Base-by-base conservation (phyloP, 1,139 yeast genomes). In the Zygosaccharomyces pseudobailii region DNA sequence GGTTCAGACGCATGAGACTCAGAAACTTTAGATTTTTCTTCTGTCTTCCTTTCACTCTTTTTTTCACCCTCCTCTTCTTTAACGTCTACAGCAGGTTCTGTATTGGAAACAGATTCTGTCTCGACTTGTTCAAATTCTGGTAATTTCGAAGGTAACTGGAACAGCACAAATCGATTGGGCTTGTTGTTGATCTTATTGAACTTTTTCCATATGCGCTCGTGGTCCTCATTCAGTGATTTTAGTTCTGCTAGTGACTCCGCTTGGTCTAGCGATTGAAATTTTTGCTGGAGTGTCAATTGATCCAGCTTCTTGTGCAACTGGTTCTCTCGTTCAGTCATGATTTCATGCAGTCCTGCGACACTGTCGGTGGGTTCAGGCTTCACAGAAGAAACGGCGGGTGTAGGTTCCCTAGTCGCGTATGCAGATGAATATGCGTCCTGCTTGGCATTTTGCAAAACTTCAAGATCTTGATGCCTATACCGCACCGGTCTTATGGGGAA, bases 141-240 rank as follows among this genome's bases (percentile, higher is more conserved):
- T 47, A 86, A 67, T 13, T 76, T 67, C 34, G 79, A 75, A 5
- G 96, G 96, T 49, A 89, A 69, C 61, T 89, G 96, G 56, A 88
- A 69, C 43, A 87, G 71, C 51, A 84, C 68, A 50, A 78, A 70
- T 51, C 69, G 66, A 39, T 73, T 72, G 25, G 72, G 63, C 27
- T 62, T 55, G 42, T 68, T 62, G 44, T 68, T 72, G 20, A 72
- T 59, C 24, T 60, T 65, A 19, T 56, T 50, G 9, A 64, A 50
- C 45, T 58, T 63, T 38, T 65, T 61, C 28, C 61, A 52, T 37
- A 72, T 66, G 10, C 64, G 65, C 42, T 53, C 60, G 46, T 71
- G 71, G 45, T 74, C 78, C 7, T 66, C 65, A 13, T 48, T 48
- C 25, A 69, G 39, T 36, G 63, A 55, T 24, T 55, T 55, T 20